Percentiles rank a stretch among this genome's conserved stretches.
phyloP scores from a whole-genome alignment of 148 eudicot genomes.

The Linanthus parryae region DNA sequence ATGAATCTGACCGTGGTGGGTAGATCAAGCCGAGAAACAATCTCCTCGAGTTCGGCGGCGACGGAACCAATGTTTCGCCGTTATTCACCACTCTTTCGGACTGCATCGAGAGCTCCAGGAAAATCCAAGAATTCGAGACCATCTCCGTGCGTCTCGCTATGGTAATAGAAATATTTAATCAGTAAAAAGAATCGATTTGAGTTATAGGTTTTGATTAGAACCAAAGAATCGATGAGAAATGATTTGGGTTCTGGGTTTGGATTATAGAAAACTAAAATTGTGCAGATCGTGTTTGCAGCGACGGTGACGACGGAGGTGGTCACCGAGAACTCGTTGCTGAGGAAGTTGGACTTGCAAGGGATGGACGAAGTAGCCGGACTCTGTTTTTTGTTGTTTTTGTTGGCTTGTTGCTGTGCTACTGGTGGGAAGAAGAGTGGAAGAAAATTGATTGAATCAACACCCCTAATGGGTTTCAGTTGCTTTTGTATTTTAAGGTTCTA shows the following conservation, averaged over 20 bases:
- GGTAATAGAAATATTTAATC: too few species aligned
- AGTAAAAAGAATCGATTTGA: too few species aligned
- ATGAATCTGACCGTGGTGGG: slow-evolving; percentile 42
- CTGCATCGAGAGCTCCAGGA: slow-evolving; percentile 71
- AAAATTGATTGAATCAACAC: too few species aligned
- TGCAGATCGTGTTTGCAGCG: slow-evolving; percentile 64
- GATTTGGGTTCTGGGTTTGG: too few species aligned
- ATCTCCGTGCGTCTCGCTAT: slow-evolving; percentile 85
- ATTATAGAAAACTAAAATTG: too few species aligned
- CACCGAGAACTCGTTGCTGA: slow-evolving; percentile 68
- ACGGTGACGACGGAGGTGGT: slow-evolving; percentile 51
- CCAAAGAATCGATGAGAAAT: too few species aligned
- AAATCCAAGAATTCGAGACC: slow-evolving; percentile 76
- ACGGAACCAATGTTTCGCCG: slow-evolving; percentile 39
- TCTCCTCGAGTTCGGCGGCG: slow-evolving; percentile 11
- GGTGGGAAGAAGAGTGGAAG: too few species aligned
- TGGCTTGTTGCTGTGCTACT: too few species aligned
- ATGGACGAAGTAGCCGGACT: slow-evolving; percentile 54
- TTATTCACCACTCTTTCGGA: slow-evolving; percentile 60
- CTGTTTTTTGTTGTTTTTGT: too few species aligned
- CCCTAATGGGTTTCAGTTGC: too few species aligned
- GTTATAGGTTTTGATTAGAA: too few species aligned
- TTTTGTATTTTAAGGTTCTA: too few species aligned
- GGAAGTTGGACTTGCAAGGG: slow-evolving; percentile 56
- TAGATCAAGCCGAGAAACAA: slow-evolving; percentile 29